Evolutionary conservation across 768 basidiomycete genomes (phyloP), one percentile per base, ranked within the genome.

Genomic region (Podaxis sp.): DNA sequence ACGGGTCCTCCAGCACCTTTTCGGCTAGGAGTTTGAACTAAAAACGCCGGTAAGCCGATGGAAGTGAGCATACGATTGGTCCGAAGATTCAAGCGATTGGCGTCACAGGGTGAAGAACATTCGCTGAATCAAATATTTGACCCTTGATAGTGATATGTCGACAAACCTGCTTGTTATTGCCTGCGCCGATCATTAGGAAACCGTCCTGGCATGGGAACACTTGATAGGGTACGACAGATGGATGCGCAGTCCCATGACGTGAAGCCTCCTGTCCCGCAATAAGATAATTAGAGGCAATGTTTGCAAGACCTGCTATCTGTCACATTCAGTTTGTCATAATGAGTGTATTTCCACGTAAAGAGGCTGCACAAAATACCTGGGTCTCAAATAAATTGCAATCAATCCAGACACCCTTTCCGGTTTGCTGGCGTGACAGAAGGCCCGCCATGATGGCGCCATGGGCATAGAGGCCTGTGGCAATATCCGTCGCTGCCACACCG

Each of bases 371-470:
- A 66, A 77, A 61, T 63, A 92, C 93, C 78, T 96, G 95, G 13
- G 89, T 87, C 69, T 97, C 95, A 68, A 97, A 96, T 43, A 98
- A 76, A 71, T 92, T 96, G 69, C 90, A 92, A 72, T 98, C 96
- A 59, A 98, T 91, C 87, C 90, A 91, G 13, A 90, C 86, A 2
- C 96, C 96, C 67, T 88, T 80, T 4, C 94, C 94, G 0, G 95
- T 97, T 69, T 89, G 85, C 61, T 85, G 82, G 22, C 94, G 83
- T 9, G 91, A 93, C 61, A 94, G 72, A 13, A 98, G 79, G 1
- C 88, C 95, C 4, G 96, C 96, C 82, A 98, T 88, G 64, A 98
- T 90, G 2, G 94, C 94, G 0, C 93, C 93, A 59, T 96, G 94
- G 4, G 94, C 88, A 73, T 96, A 97, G 25, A 98, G 80, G 2